Base-by-base conservation (phyloP, 1,284 basidiomycete species). In the Ceratobasidium sp. region DNA sequence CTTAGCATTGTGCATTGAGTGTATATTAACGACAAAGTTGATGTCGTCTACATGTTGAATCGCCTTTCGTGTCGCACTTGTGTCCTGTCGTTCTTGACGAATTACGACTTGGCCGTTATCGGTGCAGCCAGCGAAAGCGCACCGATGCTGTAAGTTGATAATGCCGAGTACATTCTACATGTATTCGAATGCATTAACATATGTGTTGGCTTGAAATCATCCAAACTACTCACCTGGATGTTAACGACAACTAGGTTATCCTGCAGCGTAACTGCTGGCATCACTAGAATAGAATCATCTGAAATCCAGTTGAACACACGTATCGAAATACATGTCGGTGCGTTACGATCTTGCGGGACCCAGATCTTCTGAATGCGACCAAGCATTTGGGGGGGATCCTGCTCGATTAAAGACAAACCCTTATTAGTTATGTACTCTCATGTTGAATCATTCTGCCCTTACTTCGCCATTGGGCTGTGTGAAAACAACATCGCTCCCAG, bases 81-180 rank as follows among this genome's bases (percentile, higher is more conserved):
- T 38, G 18, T 44, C 38, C 14, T 59, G 25, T n/a, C 67, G 54
- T 38, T 70, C 67, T 25, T 70, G 67, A 14, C 67, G 38, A 14
- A 70, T 33, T 16, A 38, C 1, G 2, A 12, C n/a, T 23, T 3
- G 18, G 3, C 21, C 56, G 18, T 18, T 11, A 21, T n/a, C 14
- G 2, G 5, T 14, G 33, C 63, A 66, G 14, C 2, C 23, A 0
- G 38, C 30, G 3, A 42, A 25, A 1, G 56, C 16, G 16, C 67
- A 59, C 8, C 53, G 49, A 33, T 70, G 67, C n/a, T 70, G 67
- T 23, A 70, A 8, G 21, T 70, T 70, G 6, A 70, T 30, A 3
- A n/a, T 16, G 0, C 51, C 51, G 23, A 59, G 21, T 33, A 70
- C 18, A 9, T 59, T 2, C 53, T 59, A 33, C 11, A 9, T 1